Conservation (phyloP, 2,329 filamentous ascomycete species). For the Verticillium albo-atrum region DNA sequence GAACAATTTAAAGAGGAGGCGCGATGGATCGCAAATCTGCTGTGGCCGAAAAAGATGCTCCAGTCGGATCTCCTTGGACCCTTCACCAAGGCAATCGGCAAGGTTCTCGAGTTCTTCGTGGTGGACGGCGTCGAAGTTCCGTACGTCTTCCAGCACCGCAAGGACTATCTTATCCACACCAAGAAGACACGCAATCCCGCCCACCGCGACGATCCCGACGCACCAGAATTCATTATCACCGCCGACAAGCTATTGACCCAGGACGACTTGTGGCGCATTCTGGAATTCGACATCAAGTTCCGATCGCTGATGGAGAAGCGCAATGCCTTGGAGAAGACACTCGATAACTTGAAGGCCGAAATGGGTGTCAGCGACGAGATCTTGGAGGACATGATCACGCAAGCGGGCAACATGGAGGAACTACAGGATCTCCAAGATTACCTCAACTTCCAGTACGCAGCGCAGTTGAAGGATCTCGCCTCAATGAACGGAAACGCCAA, state of each 20-base stretch:
- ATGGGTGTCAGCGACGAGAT: slow-evolving; percentile 65
- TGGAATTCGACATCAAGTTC: slow-evolving; percentile 94
- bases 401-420: slow-evolving; percentile 85
- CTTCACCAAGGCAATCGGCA: slow-evolving; percentile 83
- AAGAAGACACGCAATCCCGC: slow-evolving; percentile 61
- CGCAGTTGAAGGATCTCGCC: slow-evolving; percentile 76
- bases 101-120: slow-evolving; percentile 93
- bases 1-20: slow-evolving; percentile 90
- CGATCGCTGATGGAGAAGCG: slow-evolving; percentile 89
- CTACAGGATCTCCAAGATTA: slow-evolving; percentile 96
- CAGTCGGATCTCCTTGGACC: slow-evolving; percentile 68
- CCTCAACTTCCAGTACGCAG: slow-evolving; percentile 86
- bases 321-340: slow-evolving; percentile 75
- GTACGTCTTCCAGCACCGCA: slow-evolving; percentile 96
- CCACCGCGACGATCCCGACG: slow-evolving; percentile 62
- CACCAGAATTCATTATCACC: slow-evolving; percentile 66
- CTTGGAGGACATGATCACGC: slow-evolving; percentile 76
- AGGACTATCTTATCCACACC: slow-evolving; percentile 93
- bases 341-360: slow-evolving; percentile 62
- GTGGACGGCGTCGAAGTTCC: slow-evolving; percentile 93
- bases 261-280: slow-evolving; percentile 90
- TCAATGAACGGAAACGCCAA: slow-evolving; percentile 58
- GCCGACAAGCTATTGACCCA: slow-evolving; percentile 89
- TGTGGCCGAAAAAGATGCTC: slow-evolving; percentile 83
- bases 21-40: slow-evolving; percentile 83